These are phyloP conservation scores for Megacollybia marginata DNA, from an alignment of 768 basidiomycete species.

Conservation along the genomic window DNA sequence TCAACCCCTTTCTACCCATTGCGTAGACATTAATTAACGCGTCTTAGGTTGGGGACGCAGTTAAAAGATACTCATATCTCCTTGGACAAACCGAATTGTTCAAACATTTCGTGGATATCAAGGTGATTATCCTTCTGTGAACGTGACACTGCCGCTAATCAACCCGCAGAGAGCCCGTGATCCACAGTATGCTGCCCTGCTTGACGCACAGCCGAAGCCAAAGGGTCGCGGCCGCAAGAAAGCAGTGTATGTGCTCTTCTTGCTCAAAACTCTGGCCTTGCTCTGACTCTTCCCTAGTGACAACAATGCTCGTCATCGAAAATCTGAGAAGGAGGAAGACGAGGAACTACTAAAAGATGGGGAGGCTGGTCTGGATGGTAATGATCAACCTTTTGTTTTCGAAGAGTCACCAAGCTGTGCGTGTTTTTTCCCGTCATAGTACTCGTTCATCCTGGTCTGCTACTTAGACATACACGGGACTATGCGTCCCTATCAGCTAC, in stretches of 20 bases:
- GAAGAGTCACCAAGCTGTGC: constrained; percentile 89
- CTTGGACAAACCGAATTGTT: constrained; percentile 97
- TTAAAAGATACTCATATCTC: constrained; percentile 96
- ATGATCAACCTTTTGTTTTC: constrained; percentile 90
- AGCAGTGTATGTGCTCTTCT: constrained; percentile 41
- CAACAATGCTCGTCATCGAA: constrained; percentile 75
- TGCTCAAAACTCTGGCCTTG: background rate
- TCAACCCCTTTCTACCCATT: constrained; percentile 1
- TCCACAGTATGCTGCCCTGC: constrained; percentile 84
- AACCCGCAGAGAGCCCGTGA: constrained; percentile 69
- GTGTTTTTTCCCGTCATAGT: constrained; percentile 10
- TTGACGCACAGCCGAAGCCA: constrained; percentile 81
- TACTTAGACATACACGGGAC: constrained; percentile 72
- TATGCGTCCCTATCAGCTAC: constrained; percentile 93
- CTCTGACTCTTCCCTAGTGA: constrained; percentile 39
- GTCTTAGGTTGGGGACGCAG: constrained; percentile 77
- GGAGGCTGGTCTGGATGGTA: constrained; percentile 69
- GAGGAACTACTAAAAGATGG: constrained; percentile 89
- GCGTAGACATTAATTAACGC: constrained; percentile 5
- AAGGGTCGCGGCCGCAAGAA: constrained; percentile 86
- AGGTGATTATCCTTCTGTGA: constrained; percentile 38
- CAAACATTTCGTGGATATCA: constrained; percentile 96
- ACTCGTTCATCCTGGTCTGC: constrained; percentile 1
- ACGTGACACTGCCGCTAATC: background rate
- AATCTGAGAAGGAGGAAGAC: constrained; percentile 98